phyloP scores from a whole-genome alignment of 1,284 basidiomycete species.

The Tylopilus sp. region DNA sequence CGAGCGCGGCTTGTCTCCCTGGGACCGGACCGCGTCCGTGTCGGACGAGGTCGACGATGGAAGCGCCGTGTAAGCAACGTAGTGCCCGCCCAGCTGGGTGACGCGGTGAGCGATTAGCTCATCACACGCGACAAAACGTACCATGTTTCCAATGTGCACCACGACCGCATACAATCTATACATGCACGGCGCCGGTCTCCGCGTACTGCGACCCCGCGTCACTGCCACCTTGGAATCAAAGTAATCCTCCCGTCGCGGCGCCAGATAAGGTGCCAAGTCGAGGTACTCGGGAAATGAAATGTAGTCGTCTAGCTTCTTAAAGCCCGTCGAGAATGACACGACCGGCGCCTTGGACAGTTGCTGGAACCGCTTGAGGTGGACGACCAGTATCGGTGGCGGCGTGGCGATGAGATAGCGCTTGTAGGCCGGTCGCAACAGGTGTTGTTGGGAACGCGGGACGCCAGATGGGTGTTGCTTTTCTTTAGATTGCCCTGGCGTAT shows the following conservation, averaged over 20 bases:
- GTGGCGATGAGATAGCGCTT: slow-evolving; percentile 90
- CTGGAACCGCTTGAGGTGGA: slow-evolving; percentile 94
- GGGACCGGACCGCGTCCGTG: neutral
- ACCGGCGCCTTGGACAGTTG: slow-evolving; percentile 54
- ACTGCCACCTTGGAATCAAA: slow-evolving; percentile 35
- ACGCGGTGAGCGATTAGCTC: neutral
- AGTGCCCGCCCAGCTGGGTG: slow-evolving; percentile 75
- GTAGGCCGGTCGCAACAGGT: slow-evolving; percentile 78
- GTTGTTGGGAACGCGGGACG: slow-evolving; percentile 50
- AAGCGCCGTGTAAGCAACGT: slow-evolving; percentile 75
- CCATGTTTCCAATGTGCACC: slow-evolving; percentile 89
- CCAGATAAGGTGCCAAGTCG: slow-evolving; percentile 82
- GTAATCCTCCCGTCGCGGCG: slow-evolving; percentile 75
- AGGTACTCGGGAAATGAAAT: slow-evolving; percentile 85
- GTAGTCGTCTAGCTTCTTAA: slow-evolving; percentile 86
- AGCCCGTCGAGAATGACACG: slow-evolving; percentile 56
- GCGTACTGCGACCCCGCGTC: slow-evolving; percentile 33
- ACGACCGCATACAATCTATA: slow-evolving; percentile 81
- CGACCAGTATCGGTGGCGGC: slow-evolving; percentile 84
- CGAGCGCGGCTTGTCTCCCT: slow-evolving; percentile 12
- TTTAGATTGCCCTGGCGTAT: neutral
- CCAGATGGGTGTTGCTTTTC: slow-evolving; percentile 20
- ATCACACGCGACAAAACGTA: slow-evolving; percentile 33
- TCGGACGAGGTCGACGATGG: slow-evolving; percentile 36
- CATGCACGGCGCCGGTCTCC: slow-evolving; percentile 50